phyloP scores from a whole-genome alignment of 2,329 filamentous ascomycete species.

The Podosphaera xanthii region DNA sequence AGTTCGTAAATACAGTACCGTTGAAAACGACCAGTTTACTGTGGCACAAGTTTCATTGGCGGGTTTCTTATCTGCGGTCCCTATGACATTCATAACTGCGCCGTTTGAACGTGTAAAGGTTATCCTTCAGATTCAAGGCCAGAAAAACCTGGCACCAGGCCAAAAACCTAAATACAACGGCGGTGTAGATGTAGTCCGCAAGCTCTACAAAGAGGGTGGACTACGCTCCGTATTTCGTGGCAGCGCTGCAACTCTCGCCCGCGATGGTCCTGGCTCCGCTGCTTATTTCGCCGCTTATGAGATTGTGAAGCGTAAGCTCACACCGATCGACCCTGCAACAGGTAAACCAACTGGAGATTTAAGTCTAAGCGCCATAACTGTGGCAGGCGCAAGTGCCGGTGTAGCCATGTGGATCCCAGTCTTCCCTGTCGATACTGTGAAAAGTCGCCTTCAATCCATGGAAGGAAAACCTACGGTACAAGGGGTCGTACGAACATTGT shows the following conservation, averaged over 20 bases:
- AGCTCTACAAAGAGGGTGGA: constrained; percentile 81
- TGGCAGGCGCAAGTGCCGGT: constrained; percentile 73
- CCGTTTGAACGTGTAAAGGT: constrained; percentile 98
- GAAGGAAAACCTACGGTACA: constrained; percentile 64
- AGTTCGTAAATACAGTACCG: constrained; percentile 44
- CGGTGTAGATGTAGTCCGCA: constrained; percentile 71
- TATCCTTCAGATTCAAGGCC: constrained; percentile 89
- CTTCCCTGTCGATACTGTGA: constrained; percentile 93
- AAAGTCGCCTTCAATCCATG: constrained; percentile 78
- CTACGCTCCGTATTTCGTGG: constrained; percentile 83
- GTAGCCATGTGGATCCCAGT: constrained; percentile 99
- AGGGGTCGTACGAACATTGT: constrained; percentile 62
- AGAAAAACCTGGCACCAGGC: constrained; percentile 62
- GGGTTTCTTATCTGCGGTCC: constrained; percentile 92
- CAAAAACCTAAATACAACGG: constrained; percentile 84
- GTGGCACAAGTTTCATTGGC: constrained; percentile 78
- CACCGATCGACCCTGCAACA: constrained; percentile 52
- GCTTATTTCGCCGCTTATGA: constrained; percentile 97
- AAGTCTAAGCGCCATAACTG: constrained; percentile 60
- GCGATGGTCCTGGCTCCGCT: constrained; percentile 79
- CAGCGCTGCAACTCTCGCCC: constrained; percentile 68
- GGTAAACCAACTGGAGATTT: constrained; percentile 56
- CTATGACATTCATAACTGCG: constrained; percentile 95
- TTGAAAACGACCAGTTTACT: constrained; percentile 47
- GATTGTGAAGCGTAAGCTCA: constrained; percentile 71